A percentile compares a stretch with the other conserved stretches of the same genome.
These are phyloP conservation scores for Metroxylon sagu DNA, from an alignment of 176 grass and related monocot species.

Conservation along the genomic window DNA sequence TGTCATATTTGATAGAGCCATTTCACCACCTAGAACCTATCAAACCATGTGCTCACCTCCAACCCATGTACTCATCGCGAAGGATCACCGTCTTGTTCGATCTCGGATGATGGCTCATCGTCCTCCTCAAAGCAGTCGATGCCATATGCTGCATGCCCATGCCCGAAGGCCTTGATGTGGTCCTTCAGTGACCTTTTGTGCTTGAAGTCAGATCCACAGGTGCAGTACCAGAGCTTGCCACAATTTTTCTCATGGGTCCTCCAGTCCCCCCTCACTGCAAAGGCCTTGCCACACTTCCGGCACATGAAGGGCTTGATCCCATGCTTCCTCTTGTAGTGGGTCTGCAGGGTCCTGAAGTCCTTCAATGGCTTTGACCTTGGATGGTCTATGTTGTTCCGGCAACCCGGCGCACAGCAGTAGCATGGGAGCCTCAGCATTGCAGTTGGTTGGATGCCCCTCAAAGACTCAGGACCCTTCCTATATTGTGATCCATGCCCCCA, in stretches of 20 bases:
- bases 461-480: slow-evolving; percentile 80
- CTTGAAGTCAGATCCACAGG: slow-evolving; percentile 98
- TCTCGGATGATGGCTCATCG: slow-evolving; percentile 10
- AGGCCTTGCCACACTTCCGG: slow-evolving; percentile 93
- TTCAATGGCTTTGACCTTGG: slow-evolving; percentile 83
- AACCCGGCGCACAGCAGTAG: slow-evolving; percentile 95
- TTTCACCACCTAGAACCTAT: no score
- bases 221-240: slow-evolving; percentile 98
- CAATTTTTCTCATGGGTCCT: slow-evolving; percentile 99
- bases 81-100: background rate
- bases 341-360: slow-evolving; percentile 96
- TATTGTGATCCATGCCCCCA: slow-evolving; percentile 99
- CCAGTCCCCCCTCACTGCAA: slow-evolving; percentile 95
- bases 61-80: no score
- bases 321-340: slow-evolving; percentile 99
- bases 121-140: slow-evolving; percentile 21
- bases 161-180: slow-evolving; percentile 79
- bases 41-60: no score
- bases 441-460: slow-evolving; percentile 93
- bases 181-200: slow-evolving; percentile 99
- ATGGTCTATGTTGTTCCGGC: slow-evolving; percentile 97
- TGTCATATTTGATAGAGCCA: no score
- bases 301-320: slow-evolving; percentile 97
- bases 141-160: slow-evolving; percentile 54
- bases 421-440: slow-evolving; percentile 95